These are phyloP conservation scores for Trichoderma citrinoviride DNA, from an alignment of 2,329 filamentous ascomycete species.

Conservation along the genomic window DNA sequence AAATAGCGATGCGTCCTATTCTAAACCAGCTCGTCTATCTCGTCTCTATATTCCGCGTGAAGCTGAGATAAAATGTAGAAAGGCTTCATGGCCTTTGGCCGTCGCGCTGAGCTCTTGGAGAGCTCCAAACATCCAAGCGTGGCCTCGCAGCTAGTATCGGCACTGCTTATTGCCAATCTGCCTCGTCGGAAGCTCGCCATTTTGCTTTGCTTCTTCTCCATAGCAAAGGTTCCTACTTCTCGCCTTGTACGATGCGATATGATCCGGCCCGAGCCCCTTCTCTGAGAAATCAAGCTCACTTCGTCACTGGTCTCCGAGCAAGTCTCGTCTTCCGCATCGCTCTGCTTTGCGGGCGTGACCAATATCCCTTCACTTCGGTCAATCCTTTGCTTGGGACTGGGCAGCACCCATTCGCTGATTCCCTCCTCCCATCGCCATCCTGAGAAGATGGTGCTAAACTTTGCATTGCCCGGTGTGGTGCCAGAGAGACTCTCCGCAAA, in stretches of 20 bases:
- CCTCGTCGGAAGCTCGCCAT: not conserved
- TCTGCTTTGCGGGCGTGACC: not conserved
- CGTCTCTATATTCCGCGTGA: constrained; percentile 8
- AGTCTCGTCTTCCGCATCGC: not conserved
- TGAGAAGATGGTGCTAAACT: constrained; percentile 31
- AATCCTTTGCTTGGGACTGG: constrained; percentile 17
- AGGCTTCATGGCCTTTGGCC: not conserved
- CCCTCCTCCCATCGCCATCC: constrained; percentile 43
- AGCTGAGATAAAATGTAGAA: constrained; percentile 1
- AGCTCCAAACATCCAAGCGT: not conserved
- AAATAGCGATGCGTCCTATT: not conserved
- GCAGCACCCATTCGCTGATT: constrained; percentile 41
- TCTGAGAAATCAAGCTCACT: not conserved
- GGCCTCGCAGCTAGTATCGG: not conserved
- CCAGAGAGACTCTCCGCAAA: constrained; percentile 48
- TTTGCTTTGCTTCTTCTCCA: not conserved
- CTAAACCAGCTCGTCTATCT: constrained; percentile 13
- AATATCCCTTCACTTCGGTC: not conserved
- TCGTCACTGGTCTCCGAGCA: not conserved
- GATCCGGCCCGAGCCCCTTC: not conserved
- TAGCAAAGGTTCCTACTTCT: not conserved
- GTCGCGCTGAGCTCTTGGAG: not conserved
- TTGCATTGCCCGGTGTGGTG: constrained; percentile 16
- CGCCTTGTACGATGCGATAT: not conserved
- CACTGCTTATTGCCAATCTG: not conserved